These are phyloP conservation scores for Zoysia matrella DNA, from an alignment of 202 grass and related monocot genomes.

Conservation along the genomic window DNA sequence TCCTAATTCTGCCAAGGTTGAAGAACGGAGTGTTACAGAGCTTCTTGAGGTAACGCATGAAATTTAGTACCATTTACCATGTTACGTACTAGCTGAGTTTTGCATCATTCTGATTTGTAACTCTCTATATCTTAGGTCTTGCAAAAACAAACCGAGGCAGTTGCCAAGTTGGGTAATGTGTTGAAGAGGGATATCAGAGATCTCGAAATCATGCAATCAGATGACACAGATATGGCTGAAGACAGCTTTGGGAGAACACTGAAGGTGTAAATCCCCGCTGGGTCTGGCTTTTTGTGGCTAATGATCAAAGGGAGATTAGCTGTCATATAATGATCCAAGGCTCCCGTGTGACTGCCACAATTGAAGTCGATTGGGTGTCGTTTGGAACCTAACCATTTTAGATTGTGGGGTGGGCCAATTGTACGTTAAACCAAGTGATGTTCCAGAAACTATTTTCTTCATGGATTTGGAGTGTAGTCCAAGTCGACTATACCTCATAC, in stretches of 20 bases:
- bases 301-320: slow-evolving; percentile 20
- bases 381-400: slow-evolving; percentile 27
- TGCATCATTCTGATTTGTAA: slow-evolving; percentile 16
- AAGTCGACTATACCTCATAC: no score
- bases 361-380: slow-evolving; percentile 19
- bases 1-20: slow-evolving; percentile 71
- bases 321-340: neutral
- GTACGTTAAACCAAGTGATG: neutral
- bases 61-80: neutral
- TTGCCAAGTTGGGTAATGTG: slow-evolving; percentile 87
- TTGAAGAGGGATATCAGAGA: slow-evolving; percentile 92
- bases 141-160: slow-evolving; percentile 82
- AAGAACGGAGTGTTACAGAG: slow-evolving; percentile 67
- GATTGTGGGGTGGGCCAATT: slow-evolving; percentile 11
- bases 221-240: slow-evolving; percentile 62
- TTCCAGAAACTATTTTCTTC: neutral
- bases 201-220: slow-evolving; percentile 77
- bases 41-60: slow-evolving; percentile 68
- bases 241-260: slow-evolving; percentile 34
- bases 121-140: slow-evolving; percentile 56
- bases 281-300: neutral
- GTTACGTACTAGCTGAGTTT: slow-evolving; percentile 2
- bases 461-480: no score
- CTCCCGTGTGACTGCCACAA: neutral
- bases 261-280: slow-evolving; percentile 33